Conservation (phyloP, 768 basidiomycete genomes). For the Leccinum pellstonianum region DNA sequence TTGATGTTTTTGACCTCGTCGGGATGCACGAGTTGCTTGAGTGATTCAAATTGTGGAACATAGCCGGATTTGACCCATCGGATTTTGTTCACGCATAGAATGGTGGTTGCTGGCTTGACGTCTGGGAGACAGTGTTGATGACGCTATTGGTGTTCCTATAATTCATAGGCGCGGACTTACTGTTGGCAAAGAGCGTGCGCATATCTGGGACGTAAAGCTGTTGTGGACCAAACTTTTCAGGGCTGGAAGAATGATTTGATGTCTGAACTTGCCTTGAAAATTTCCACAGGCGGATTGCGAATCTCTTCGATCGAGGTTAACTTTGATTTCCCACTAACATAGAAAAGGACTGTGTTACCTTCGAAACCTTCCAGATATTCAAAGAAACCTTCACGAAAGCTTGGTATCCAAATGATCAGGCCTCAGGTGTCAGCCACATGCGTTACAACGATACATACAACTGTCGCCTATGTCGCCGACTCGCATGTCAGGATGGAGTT, state of each 20-base stretch:
- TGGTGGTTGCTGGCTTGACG: slow-evolving; percentile 16
- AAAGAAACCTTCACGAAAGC: slow-evolving; percentile 31
- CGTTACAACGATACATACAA: slow-evolving; percentile 15
- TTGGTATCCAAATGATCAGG: slow-evolving; percentile 7
- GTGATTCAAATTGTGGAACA: slow-evolving; percentile 57
- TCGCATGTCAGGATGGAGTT: slow-evolving; percentile 1
- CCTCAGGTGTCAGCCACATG: not conserved
- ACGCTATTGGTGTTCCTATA: not conserved
- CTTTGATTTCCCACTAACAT: not conserved
- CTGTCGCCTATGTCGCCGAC: slow-evolving; percentile 17
- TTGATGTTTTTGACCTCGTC: slow-evolving; percentile 70
- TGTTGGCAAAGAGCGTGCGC: slow-evolving; percentile 19
- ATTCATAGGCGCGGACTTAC: slow-evolving; percentile 6
- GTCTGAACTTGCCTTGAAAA: slow-evolving; percentile 21
- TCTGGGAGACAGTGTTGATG: slow-evolving; percentile 9
- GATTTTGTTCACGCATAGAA: slow-evolving; percentile 53
- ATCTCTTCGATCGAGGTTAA: slow-evolving; percentile 19
- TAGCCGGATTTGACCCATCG: slow-evolving; percentile 61
- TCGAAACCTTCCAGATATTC: slow-evolving; percentile 28
- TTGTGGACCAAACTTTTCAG: not conserved
- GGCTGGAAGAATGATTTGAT: too few species aligned
- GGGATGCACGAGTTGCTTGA: slow-evolving; percentile 56
- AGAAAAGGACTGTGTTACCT: slow-evolving; percentile 12
- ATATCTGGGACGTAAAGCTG: slow-evolving; percentile 31
- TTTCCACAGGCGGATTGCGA: slow-evolving; percentile 21